Evolutionary conservation across 1,139 yeast species (phyloP).

Genomic region (Yamadazyma songkhlaensis): DNA sequence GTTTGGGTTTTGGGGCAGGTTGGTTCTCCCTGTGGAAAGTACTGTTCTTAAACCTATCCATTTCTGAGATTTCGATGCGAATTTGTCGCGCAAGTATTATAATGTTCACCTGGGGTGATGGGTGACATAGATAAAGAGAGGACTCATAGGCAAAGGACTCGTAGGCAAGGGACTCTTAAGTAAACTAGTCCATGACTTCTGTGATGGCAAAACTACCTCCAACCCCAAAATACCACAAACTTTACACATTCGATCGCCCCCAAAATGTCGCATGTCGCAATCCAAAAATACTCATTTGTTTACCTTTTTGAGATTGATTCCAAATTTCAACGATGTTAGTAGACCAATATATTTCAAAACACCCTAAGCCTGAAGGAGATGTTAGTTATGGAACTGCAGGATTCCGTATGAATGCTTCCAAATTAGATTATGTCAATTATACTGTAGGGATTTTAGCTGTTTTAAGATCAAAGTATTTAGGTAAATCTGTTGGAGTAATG

Average conservation of each 20-base stretch:
- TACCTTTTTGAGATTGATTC: background rate
- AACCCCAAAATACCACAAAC: no score
- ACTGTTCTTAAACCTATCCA: slow-evolving; percentile 20
- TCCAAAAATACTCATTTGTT: background rate
- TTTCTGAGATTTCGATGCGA: no score
- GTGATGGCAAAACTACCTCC: no score
- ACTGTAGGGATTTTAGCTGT: slow-evolving; percentile 82
- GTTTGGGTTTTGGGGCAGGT: slow-evolving; percentile 9
- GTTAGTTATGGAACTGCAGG: slow-evolving; percentile 95
- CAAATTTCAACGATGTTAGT: background rate
- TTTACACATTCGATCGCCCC: no score
- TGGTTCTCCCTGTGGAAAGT: slow-evolving; percentile 29
- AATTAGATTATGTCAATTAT: slow-evolving; percentile 79
- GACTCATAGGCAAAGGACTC: no score
- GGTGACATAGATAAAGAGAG: no score
- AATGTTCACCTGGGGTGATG: no score
- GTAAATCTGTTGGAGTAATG: slow-evolving; percentile 84
- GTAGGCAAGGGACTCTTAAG: no score
- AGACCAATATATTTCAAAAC: slow-evolving; percentile 11
- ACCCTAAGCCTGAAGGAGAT: slow-evolving; percentile 45
- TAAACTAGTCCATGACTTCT: no score
- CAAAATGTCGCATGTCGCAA: no score
- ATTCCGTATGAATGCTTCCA: slow-evolving; percentile 72
- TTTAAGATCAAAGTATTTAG: slow-evolving; percentile 72
- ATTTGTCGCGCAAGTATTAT: no score